Evolutionary conservation across 805 yeast genomes (phyloP), one percentile per base, ranked within the genome.

Genomic region (Priceomyces melissophilus): DNA sequence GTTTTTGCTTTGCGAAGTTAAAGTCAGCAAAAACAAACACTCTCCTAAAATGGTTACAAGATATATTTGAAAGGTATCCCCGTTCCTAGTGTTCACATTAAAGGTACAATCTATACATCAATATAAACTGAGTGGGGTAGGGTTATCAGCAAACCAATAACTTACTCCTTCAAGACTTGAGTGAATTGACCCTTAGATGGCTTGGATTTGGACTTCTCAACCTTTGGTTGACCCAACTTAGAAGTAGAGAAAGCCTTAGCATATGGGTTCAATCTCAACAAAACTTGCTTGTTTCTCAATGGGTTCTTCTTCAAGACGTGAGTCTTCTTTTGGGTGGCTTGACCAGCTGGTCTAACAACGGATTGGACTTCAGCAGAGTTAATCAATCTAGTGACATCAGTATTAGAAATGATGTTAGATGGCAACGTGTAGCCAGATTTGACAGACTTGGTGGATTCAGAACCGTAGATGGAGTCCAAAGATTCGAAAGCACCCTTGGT

Each of bases 321-420:
- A 57, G 88, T 71, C 75, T 95, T 86, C 90, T 90, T 88, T 74
- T 87, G 90, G 68, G 83, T 76, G 63, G 93, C 76, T 74, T 85
- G 93, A 65, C 96, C 96, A 70, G 96, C 95, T 69, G 96, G 88
- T 80, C 91, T 86, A 63, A 90, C 87, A 69, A 83, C 97, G 60
- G 96, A 79, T 81, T 93, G 99, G 74, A 93, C 84, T 82, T 93
- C 99, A 73, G 97, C 82, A 73, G 98, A 90, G 95, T 89, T 87
- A 82, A 93, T 93, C 72, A 91, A 78, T 77, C 96, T 86, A 76
- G 95, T 81, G 67, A 89, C 87, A 75, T 93, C 99, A 60, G 97
- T 76, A 87, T 87, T 87, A 63, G 96, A 69, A 69, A 93, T 78
- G 76, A 93, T 84, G 95, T 87, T 87, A 57, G 84, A 48, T 79